phyloP scores from a whole-genome alignment of 345 rosid species.

The Eutrema heterophyllum region DNA sequence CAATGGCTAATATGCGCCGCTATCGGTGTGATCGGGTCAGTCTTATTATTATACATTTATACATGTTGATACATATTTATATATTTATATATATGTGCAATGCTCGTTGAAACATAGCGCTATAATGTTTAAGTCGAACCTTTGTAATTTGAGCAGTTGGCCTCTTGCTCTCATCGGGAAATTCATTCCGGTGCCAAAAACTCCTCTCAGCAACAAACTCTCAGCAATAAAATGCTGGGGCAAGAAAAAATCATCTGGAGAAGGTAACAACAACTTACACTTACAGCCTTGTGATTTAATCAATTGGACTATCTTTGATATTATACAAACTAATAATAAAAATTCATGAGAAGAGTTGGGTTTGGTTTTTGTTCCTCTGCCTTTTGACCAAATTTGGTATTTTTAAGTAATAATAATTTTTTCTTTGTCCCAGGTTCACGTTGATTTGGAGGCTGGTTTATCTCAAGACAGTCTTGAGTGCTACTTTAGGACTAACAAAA shows the following conservation, averaged over 20 bases:
- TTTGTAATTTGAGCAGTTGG: slow-evolving; percentile 55
- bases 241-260: slow-evolving; percentile 28
- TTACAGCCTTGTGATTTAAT: background rate
- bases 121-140: background rate
- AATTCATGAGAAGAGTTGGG: background rate
- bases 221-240: slow-evolving; percentile 23
- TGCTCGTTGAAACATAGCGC: background rate
- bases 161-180: slow-evolving; percentile 81
- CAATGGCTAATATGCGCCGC: slow-evolving; percentile 61
- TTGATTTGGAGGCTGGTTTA: slow-evolving; percentile 12
- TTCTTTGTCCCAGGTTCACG: slow-evolving; percentile 13
- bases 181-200: slow-evolving; percentile 62
- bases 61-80: background rate
- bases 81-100: background rate
- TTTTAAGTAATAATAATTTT: background rate
- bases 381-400: background rate
- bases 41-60: background rate
- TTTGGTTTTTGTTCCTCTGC: background rate
- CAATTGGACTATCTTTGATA: background rate
- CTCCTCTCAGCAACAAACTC: slow-evolving; percentile 38
- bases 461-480: background rate
- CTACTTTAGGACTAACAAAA: slow-evolving; percentile 28
- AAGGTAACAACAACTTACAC: slow-evolving; percentile 12
- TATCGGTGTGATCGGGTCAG: slow-evolving; percentile 65
- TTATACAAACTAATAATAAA: background rate